A percentile compares a stretch with the other conserved stretches of the same genome.
Conservation (phyloP, 352 stramenopile species). For the Globisporangium carolinianum region DNA sequence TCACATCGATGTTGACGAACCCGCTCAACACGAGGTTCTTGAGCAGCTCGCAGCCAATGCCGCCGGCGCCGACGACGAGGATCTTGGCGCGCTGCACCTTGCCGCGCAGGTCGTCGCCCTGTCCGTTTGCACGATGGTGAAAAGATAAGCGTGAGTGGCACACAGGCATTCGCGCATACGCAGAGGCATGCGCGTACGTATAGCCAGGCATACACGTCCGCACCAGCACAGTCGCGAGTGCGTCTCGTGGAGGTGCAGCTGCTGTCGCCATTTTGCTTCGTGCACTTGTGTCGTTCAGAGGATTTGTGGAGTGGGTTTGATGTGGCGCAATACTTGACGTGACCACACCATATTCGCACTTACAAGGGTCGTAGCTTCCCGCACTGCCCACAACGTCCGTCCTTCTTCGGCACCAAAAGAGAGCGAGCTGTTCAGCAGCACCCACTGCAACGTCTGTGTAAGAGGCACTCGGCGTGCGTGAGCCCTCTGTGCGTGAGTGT, state of each 20-base stretch:
- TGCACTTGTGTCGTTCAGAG: constrained; percentile 1
- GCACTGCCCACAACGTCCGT: no score
- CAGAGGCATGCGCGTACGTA: not conserved
- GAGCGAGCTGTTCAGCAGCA: no score
- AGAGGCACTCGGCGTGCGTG: no score
- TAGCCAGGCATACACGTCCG: constrained; percentile 8
- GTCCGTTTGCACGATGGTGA: not conserved
- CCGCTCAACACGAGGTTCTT: constrained; percentile 99
- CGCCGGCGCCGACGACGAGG: constrained; percentile 96
- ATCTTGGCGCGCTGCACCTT: constrained; percentile 86
- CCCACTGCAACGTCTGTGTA: no score
- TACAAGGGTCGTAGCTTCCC: no score
- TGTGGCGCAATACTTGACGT: no score
- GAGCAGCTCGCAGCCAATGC: constrained; percentile 98
- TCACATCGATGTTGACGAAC: constrained; percentile 89
- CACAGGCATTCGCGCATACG: no score
- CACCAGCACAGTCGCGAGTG: constrained; percentile 40
- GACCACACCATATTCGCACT: no score
- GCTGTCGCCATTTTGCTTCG: constrained; percentile 10
- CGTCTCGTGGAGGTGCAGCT: constrained; percentile 4
- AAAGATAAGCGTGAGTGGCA: no score
- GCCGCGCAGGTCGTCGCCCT: constrained; percentile 50
- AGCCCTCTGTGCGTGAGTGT: no score
- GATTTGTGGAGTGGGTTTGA: no score
- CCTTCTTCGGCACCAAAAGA: no score